Evolutionary conservation across 2,329 filamentous ascomycete genomes (phyloP).

Genomic region (Hypoxylon sp.): DNA sequence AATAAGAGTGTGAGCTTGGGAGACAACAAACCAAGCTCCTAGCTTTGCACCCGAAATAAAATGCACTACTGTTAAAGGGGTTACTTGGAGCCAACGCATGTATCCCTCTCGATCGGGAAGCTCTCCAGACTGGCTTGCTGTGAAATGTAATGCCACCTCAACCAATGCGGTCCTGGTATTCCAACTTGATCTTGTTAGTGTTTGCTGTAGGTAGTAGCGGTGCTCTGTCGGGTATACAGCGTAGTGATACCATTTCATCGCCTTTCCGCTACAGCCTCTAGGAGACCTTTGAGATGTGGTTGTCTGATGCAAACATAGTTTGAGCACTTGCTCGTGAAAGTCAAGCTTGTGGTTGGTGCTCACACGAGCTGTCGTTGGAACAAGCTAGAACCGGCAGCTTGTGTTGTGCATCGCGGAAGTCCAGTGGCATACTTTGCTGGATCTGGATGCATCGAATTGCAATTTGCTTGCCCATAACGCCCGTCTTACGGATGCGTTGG

Average conservation of each 20-base stretch:
- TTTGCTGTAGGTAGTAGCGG: background rate
- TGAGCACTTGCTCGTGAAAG: background rate
- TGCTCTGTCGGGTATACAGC: background rate
- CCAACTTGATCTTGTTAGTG: background rate
- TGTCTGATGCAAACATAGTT: background rate
- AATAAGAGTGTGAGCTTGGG: background rate
- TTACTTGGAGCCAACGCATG: background rate
- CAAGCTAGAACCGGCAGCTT: background rate
- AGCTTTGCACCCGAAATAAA: background rate
- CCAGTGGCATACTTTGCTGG: background rate
- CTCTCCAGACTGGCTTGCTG: background rate
- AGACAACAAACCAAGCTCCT: background rate
- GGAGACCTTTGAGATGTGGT: background rate
- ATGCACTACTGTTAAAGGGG: background rate
- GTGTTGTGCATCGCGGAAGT: background rate
- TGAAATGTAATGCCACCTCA: background rate
- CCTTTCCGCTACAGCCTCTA: background rate
- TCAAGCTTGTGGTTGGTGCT: background rate
- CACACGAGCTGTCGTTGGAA: background rate
- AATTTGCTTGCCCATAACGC: slow-evolving; percentile 3
- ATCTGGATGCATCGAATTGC: background rate
- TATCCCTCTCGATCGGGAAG: background rate
- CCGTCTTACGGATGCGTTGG: slow-evolving; percentile 19
- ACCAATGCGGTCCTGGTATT: background rate
- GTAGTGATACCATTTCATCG: slow-evolving; percentile 2